Percentiles rank a stretch among this genome's conserved stretches.
Evolutionary conservation across 129 eudicot species (phyloP).

Genomic region (Artemisia tridentata): DNA sequence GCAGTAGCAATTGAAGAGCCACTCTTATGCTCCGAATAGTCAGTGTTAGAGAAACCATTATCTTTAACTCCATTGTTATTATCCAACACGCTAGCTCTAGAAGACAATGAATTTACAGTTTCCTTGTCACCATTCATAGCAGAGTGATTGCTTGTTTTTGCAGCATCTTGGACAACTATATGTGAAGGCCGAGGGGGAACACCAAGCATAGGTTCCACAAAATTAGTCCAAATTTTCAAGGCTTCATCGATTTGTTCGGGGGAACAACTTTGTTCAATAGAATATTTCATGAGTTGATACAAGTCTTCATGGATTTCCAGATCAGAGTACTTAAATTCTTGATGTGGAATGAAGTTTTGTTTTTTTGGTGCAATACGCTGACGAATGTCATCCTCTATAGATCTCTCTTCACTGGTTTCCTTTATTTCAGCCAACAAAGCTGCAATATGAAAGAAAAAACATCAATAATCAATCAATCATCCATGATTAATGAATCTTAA

Average conservation of each 20-base stretch:
- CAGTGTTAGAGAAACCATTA: slow-evolving; percentile 39
- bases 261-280: slow-evolving; percentile 72
- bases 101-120: slow-evolving; percentile 36
- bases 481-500: background rate
- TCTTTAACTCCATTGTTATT: slow-evolving; percentile 43
- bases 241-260: slow-evolving; percentile 72
- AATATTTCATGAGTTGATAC: slow-evolving; percentile 72
- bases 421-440: slow-evolving; percentile 86
- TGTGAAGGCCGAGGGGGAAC: slow-evolving; percentile 59
- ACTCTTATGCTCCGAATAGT: slow-evolving; percentile 27
- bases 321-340: slow-evolving; percentile 80
- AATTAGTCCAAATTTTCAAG: slow-evolving; percentile 80
- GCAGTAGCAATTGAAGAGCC: slow-evolving; percentile 17
- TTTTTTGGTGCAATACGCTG: slow-evolving; percentile 65
- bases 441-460: slow-evolving; percentile 33
- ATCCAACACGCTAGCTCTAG: slow-evolving; percentile 32
- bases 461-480: slow-evolving; percentile 2
- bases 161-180: slow-evolving; percentile 51
- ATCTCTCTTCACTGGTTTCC: slow-evolving; percentile 71
- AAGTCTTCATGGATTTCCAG: slow-evolving; percentile 75
- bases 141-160: slow-evolving; percentile 37
- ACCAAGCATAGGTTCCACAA: slow-evolving; percentile 82
- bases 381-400: slow-evolving; percentile 59
- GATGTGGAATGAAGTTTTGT: slow-evolving; percentile 56
- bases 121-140: slow-evolving; percentile 32